Evolutionary conservation across 2,329 filamentous ascomycete genomes (phyloP), one percentile per base, ranked within the genome.

Genomic region (Neonectria faginata): DNA sequence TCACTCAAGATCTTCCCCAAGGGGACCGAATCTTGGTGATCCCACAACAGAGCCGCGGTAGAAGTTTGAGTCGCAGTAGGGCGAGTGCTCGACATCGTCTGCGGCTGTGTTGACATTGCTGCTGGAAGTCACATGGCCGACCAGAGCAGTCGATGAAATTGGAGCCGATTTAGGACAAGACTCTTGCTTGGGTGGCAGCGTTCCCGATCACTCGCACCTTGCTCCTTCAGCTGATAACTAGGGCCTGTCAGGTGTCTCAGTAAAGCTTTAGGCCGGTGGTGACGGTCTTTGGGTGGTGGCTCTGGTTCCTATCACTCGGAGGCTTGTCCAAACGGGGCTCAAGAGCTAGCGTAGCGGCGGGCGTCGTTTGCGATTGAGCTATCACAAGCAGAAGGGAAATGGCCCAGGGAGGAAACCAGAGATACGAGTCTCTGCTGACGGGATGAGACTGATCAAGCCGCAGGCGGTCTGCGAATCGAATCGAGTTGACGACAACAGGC

Each of bases 21-120:
- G 14, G 84, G 83, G 18, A 89, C 76, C 71, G 80, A 84, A 48
- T 79, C 75, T 67, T 81, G 80, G 29, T 75, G 72, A 68, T 85
- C 84, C 73, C 82, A 79, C 63, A 81, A 57, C 62, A 83, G 66
- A 64, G 68, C 71, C 60, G 70, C 74, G 25, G 67, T 53, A 51
- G 63, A 65, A 50, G 52, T n/a, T 36, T 62, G 59, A 61, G 64
- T 42, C 36, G 48, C 10, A 33, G 29, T 22, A 33, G 25, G 52
- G 45, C 65, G 71, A 25, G 42, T 56, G 61, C 39, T 63, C 50
- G 71, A 68, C 69, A 73, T 73, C 14, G 60, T 71, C 61, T 71
- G 66, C 29, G 53, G 56, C 51, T 64, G 61, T 68, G 51, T 70
- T 54, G 33, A 57, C 48, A 61, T 62, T 59, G 48, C 41, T 62